Evolutionary conservation across 176 grass and related monocot genomes (phyloP).

Genomic region (Ensete ventricosum): DNA sequence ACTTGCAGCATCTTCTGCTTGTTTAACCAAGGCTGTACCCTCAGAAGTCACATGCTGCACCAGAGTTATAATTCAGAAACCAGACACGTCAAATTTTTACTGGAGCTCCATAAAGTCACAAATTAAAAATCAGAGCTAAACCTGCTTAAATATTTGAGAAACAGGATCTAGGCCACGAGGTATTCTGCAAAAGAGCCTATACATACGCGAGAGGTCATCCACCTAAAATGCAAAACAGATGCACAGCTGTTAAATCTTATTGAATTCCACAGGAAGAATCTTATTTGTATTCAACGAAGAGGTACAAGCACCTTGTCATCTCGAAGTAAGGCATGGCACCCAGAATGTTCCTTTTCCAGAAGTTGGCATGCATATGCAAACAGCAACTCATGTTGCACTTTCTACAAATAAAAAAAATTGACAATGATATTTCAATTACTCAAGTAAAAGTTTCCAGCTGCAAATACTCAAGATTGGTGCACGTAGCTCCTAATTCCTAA

Average conservation of each 20-base stretch:
- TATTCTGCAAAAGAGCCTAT: conserved; percentile 25
- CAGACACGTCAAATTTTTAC: not conserved
- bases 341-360: conserved; percentile 93
- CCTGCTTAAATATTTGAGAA: conserved; percentile 22
- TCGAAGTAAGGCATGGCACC: conserved; percentile 77
- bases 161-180: conserved; percentile 5
- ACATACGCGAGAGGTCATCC: conserved; percentile 21
- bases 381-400: conserved; percentile 90
- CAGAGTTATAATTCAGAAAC: conserved; percentile 5
- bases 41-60: conserved; percentile 20
- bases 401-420: conserved; percentile 30
- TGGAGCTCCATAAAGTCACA: not conserved
- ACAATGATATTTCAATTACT: not conserved
- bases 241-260: not conserved
- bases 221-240: not conserved
- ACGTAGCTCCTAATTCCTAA: too few relatives aligned
- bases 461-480: too few relatives aligned
- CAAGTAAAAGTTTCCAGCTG: not conserved
- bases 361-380: conserved; percentile 75
- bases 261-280: not conserved
- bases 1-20: conserved; percentile 15
- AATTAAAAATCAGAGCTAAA: not conserved
- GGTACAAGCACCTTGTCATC: conserved; percentile 68
- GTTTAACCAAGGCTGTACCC: conserved; percentile 18
- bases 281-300: not conserved